Conservation (phyloP, 768 basidiomycete genomes). For the Mycena amicta region DNA sequence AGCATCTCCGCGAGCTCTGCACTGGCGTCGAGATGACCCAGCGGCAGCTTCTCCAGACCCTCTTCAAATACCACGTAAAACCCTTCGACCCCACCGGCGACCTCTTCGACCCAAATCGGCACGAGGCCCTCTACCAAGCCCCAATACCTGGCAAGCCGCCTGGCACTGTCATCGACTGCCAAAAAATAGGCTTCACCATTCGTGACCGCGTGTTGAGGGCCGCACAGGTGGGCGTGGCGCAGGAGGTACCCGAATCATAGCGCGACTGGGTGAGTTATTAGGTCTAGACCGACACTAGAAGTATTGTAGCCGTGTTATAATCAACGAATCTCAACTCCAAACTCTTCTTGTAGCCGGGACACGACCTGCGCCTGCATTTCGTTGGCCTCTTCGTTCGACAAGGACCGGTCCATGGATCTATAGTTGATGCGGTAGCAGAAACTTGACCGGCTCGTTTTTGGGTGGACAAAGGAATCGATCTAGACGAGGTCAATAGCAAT, state of each 20-base stretch:
- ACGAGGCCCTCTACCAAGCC: conserved; percentile 94
- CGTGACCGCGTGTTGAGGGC: conserved; percentile 92
- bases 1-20: conserved; percentile 71
- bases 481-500: conserved; percentile 38
- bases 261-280: conserved; percentile 23
- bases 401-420: conserved; percentile 92
- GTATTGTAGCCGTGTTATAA: conserved; percentile 41
- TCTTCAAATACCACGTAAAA: conserved; percentile 90
- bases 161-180: conserved; percentile 88
- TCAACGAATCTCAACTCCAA: conserved; percentile 88
- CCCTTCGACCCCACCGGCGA: conserved; percentile 92
- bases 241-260: conserved; percentile 46
- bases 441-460: conserved; percentile 79
- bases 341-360: conserved; percentile 55
- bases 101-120: conserved; percentile 90
- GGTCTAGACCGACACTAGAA: conserved; percentile 39
- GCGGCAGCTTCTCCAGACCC: conserved; percentile 82
- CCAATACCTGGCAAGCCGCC: conserved; percentile 89
- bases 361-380: conserved; percentile 68
- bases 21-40: conserved; percentile 92
- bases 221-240: conserved; percentile 95
- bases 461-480: conserved; percentile 92
- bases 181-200: conserved; percentile 91
- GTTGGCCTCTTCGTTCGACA: conserved; percentile 90
- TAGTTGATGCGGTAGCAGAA: conserved; percentile 92